Base-by-base conservation (phyloP, 768 basidiomycete species). In the Steccherinum ochraceum region DNA sequence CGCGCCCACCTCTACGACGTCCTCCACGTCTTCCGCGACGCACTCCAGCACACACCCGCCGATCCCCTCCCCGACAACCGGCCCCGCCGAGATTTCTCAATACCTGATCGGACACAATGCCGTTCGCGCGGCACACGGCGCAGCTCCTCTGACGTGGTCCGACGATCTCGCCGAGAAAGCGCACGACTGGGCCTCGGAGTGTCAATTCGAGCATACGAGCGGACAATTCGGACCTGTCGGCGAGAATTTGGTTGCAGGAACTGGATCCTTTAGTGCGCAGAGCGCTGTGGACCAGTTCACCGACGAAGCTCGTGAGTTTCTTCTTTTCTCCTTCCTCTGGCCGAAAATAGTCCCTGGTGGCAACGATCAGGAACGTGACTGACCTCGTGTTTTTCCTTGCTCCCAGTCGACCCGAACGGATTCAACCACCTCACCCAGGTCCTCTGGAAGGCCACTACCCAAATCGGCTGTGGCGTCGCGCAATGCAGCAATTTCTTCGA, bases 191-290 rank as follows among this genome's bases (percentile, higher is more conserved):
- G 86, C 86, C 2, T 69, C 78, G 53, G 64, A 67, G 12, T 93
- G 90, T 62, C 58, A 72, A 3, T 85, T 84, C 62, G 19, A 77
- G 53, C 89, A 93, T 61, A 84, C 84, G 12, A 74, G 74, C 20
- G 85, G 86, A 24, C 66, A 72, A 11, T 72, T 87, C 39, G 86
- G 86, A 2, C 68, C 71, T 1, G 76, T 73, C 53, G 87, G 86
- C 58, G 85, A 88, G 67, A 88, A 89, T 60, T 66, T 89, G 54
- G 83, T 82, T 44, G 86, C 84, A 46, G 86, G 84, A 5, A 81
- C 82, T 11, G 82, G 79, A 5, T 49, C 48, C 12, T 85, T 75
- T 62, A 64, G 58, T 40, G 77, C 84, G 49, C 24, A 61, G 2
- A 41, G 60, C 1, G 85, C 78, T 12, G 61, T 84, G 30, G 54